A percentile compares a stretch with the other conserved stretches of the same genome.
phyloP scores from a whole-genome alignment of 192 early-diverging fungal species.

The Fimicolochytrium jonesii region DNA sequence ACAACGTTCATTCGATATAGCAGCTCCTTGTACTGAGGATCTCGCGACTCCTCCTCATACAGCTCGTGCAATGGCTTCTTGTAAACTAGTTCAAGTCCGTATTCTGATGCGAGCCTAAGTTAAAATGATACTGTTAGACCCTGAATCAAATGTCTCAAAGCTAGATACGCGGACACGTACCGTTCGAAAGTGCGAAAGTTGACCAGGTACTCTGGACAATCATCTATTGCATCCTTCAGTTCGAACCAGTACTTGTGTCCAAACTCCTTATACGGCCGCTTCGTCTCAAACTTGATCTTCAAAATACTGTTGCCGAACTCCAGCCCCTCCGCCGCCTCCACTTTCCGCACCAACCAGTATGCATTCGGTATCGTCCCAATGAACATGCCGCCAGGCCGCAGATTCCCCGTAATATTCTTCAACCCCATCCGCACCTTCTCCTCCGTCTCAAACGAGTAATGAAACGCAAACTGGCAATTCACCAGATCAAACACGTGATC shows the following conservation, averaged over 20 bases:
- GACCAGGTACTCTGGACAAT: constrained; percentile 93
- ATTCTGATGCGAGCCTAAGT: constrained; percentile 73
- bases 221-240: constrained; percentile 90
- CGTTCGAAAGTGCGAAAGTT: constrained; percentile 75
- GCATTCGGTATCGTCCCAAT: constrained; percentile 93
- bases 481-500: constrained; percentile 69
- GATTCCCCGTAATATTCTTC: constrained; percentile 65
- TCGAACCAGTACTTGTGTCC: constrained; percentile 88
- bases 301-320: constrained; percentile 88
- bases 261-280: constrained; percentile 58
- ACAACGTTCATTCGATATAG: constrained; percentile 83
- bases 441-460: constrained; percentile 92
- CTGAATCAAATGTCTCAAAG: too few relatives aligned
- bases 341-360: constrained; percentile 76
- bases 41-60: constrained; percentile 55
- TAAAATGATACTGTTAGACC: too few relatives aligned
- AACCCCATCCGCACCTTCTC: constrained; percentile 75
- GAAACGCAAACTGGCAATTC: constrained; percentile 95
- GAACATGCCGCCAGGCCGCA: constrained; percentile 75
- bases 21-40: constrained; percentile 47
- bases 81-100: constrained; percentile 73
- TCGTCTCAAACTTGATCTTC: constrained; percentile 76
- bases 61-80: constrained; percentile 80
- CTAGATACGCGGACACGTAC: too few relatives aligned
- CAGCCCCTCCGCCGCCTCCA: constrained; percentile 30